Evolutionary conservation across 225 moss, liverwort and hornwort species (phyloP).

Genomic region (Anthoceros angustus): DNA sequence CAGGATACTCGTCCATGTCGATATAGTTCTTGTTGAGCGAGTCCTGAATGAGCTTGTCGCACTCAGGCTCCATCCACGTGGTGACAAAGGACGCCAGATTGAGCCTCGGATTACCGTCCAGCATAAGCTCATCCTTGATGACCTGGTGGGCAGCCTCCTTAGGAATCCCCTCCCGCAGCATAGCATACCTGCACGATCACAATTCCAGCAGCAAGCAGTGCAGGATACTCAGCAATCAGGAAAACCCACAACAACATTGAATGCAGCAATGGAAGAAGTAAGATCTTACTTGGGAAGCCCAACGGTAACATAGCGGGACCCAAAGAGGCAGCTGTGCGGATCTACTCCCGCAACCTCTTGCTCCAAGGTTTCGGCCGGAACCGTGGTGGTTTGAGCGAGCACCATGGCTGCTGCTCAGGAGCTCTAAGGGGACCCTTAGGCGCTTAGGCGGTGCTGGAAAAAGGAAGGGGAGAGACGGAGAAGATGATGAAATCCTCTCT

Average conservation of each 20-base stretch:
- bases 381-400: no score
- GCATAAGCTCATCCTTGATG: conserved; percentile 75
- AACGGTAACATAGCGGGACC: conserved; percentile 19
- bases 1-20: conserved; percentile 89
- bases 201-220: no score
- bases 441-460: no score
- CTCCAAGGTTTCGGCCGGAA: no score
- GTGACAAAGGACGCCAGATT: conserved; percentile 73
- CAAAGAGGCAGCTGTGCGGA: conserved; percentile 19
- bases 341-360: no score
- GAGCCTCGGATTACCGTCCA: conserved; percentile 83
- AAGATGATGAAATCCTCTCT: no score
- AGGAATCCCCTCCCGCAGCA: conserved; percentile 44
- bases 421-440: no score
- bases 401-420: no score
- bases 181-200: conserved; percentile 23
- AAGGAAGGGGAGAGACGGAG: no score
- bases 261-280: not conserved
- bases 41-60: conserved; percentile 58
- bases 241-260: not conserved
- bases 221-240: not conserved
- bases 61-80: conserved; percentile 99
- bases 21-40: conserved; percentile 64
- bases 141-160: conserved; percentile 71
- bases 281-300: conserved; percentile 21